Percentiles rank a stretch among this genome's conserved stretches.
phyloP scores from a whole-genome alignment of 192 early-diverging fungal genomes.

The Phycomyces blakesleeanus region DNA sequence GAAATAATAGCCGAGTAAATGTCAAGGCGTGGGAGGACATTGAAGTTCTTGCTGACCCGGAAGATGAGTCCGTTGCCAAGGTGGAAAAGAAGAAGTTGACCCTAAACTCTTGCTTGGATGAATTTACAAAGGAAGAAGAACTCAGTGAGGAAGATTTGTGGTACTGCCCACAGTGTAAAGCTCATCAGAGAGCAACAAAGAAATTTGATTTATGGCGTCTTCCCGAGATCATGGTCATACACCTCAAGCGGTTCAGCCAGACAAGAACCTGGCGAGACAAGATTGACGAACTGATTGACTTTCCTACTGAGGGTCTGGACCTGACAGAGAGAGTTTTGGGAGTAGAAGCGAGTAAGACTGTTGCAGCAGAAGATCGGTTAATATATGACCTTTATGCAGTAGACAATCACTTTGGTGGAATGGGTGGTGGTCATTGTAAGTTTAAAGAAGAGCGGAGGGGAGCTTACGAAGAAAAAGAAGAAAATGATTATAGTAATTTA shows the following conservation, averaged over 20 bases:
- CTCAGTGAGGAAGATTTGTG: conserved; percentile 72
- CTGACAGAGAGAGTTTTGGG: conserved; percentile 47
- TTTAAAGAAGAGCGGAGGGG: background rate
- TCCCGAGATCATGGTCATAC: conserved; percentile 77
- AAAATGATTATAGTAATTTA: background rate
- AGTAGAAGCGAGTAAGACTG: background rate
- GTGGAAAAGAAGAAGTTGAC: conserved; percentile 42
- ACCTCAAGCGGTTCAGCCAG: conserved; percentile 78
- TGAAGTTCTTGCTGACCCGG: conserved; percentile 26
- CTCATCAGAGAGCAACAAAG: conserved; percentile 74
- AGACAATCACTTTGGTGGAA: conserved; percentile 79
- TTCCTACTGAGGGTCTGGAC: conserved; percentile 62
- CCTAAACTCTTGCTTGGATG: conserved; percentile 66
- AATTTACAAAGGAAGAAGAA: conserved; percentile 72
- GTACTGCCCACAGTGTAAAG: conserved; percentile 77
- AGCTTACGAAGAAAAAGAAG: background rate
- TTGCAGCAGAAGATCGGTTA: conserved; percentile 21
- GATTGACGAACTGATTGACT: conserved; percentile 69
- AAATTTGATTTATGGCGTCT: conserved; percentile 76
- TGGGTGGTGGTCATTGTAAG: conserved; percentile 77
- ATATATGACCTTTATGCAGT: conserved; percentile 75
- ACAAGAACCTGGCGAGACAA: conserved; percentile 66
- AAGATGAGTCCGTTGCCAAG: background rate
- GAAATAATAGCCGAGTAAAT: conserved; percentile 7
- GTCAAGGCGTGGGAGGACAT: conserved; percentile 22